Conservation (phyloP, 306 rosid genomes). For the Trichosanthes cucumerina region DNA sequence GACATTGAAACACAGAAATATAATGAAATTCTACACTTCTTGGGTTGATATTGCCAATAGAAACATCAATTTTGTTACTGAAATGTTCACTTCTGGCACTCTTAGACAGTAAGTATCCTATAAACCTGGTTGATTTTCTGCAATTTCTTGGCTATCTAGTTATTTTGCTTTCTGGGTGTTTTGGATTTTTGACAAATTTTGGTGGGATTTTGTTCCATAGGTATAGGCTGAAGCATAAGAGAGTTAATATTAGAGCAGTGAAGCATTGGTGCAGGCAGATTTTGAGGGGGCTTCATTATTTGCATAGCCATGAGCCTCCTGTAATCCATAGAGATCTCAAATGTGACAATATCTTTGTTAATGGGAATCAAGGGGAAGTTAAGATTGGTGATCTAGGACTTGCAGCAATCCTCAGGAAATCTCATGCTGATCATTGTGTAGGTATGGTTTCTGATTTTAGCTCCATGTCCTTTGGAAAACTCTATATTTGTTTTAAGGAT, state of each 20-base stretch:
- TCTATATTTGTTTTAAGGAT: background rate
- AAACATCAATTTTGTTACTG: conserved; percentile 87
- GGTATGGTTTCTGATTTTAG: conserved; percentile 32
- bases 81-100: conserved; percentile 97
- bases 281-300: conserved; percentile 76
- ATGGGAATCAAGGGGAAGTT: conserved; percentile 97
- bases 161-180: background rate
- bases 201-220: conserved; percentile 32
- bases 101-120: conserved; percentile 60
- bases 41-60: conserved; percentile 88
- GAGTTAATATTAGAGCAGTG: conserved; percentile 75
- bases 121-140: background rate
- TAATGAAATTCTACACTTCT: conserved; percentile 88
- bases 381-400: conserved; percentile 97
- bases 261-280: conserved; percentile 99
- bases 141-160: background rate
- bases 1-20: conserved; percentile 75
- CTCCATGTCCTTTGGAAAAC: background rate
- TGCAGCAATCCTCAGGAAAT: conserved; percentile 87
- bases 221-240: conserved; percentile 84
- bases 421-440: conserved; percentile 89
- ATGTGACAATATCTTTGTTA: conserved; percentile 85
- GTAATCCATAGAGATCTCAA: conserved; percentile 98
- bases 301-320: conserved; percentile 91
- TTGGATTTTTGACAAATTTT: conserved; percentile 5